Evolutionary conservation across 202 grass and related monocot genomes (phyloP), one percentile per base, ranked within the genome.

Genomic region (Cymbopogon flexuosus): DNA sequence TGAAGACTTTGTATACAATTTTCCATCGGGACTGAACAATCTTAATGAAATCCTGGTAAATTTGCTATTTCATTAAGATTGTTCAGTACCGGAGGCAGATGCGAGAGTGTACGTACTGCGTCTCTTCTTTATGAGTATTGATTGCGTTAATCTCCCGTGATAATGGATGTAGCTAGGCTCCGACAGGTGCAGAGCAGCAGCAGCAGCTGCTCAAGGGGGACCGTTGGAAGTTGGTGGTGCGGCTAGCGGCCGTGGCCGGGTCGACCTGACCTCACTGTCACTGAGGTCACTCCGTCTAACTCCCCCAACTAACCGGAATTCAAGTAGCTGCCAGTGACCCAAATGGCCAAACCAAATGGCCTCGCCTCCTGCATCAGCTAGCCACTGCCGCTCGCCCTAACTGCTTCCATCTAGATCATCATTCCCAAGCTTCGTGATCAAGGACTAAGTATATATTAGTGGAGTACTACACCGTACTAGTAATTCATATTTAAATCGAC

Each of bases 141-240:
- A 85, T 82, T 57, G 77, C 15, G 83, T 10, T 81, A 80, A 68
- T 43, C 14, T 30, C 30, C 65, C 49, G 35, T 64, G 56, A 70
- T 66, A 54, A 79, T 78, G 67, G 37, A 37, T 68, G 77, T n/a
- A n/a, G n/a, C n/a, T 60, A 43, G 57, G 66, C 81, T 78, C 73
- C 76, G 57, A 41, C 66, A 79, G 49, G 58, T 73, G 42, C 37
- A 72, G 23, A 8, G 60, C 65, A 27, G 27, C 27, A 27, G 27
- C 27, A 27, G 27, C 27, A 27, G 27, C 27, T 1, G 27, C 27
- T 27, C 27, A 27, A 27, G 77, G 56, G 59, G 56, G 60, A 35
- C 60, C 36, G 73, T 75, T 91, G 82, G 85, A 66, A 24, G 85
- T 79, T 85, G 75, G 72, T 79, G 67, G 72, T 79, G 67, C 16